A percentile compares a stretch with the other conserved stretches of the same genome.
Evolutionary conservation across 495 filamentous ascomycete species (phyloP).

Genomic region (Xylaria sp.): DNA sequence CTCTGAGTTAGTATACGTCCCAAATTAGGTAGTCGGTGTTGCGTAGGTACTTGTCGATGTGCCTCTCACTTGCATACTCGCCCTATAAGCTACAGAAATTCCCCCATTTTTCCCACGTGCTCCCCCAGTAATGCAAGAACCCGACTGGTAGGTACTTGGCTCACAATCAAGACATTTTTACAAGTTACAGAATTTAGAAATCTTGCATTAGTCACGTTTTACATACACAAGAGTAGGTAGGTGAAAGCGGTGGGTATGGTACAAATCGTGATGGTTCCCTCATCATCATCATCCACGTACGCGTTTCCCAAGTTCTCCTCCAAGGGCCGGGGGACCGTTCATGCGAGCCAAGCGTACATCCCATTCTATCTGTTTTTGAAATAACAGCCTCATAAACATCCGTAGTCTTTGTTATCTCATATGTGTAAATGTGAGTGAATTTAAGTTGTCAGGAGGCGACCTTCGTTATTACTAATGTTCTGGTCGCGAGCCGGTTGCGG

Average conservation of each 20-base stretch:
- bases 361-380: neutral
- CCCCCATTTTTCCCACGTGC: neutral
- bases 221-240: slow-evolving; percentile 33
- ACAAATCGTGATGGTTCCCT: slow-evolving; percentile 37
- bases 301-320: slow-evolving; percentile 24
- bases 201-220: slow-evolving; percentile 36
- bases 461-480: neutral
- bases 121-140: neutral
- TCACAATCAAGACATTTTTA: neutral
- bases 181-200: slow-evolving; percentile 15
- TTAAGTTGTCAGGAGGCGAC: neutral
- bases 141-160: neutral
- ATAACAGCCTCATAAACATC: neutral
- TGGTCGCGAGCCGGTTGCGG: slow-evolving; percentile 13
- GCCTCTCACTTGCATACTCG: neutral
- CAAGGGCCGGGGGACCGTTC: slow-evolving; percentile 23
- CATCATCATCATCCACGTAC: neutral
- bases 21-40: neutral
- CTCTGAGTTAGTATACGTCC: too few species aligned
- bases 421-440: neutral
- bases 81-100: neutral
- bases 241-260: slow-evolving; percentile 31
- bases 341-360: slow-evolving; percentile 27
- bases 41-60: neutral
- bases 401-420: neutral